Evolutionary conservation across 768 basidiomycete genomes (phyloP), one percentile per base, ranked within the genome.

Genomic region (Russula vinacea): DNA sequence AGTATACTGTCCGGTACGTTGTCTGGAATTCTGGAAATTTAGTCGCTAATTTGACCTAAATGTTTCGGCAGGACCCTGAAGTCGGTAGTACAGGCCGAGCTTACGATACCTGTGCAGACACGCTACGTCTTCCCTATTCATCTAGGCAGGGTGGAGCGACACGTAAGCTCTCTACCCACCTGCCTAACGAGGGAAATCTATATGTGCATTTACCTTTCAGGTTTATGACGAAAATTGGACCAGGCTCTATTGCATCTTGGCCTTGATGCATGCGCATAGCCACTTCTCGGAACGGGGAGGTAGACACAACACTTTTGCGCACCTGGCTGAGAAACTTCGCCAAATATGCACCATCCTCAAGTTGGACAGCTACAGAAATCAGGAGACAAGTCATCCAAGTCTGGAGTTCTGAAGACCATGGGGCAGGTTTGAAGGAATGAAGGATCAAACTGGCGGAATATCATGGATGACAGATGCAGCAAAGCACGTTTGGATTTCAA

Each of bases 261-360:
- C 4, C 74, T 90, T n/a, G 90, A 90, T 73, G 84, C 82, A 13
- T 82, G 84, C 52, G 90, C 3, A 82, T 92, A 22, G 83, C 87
- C 7, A 79, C 80, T 8, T 78, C 79, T 0, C 79, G 80, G 53
- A 84, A 84, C 1, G 88, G 87, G 85, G 77, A 84, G 49, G 78
- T 86, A 1, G 87, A 94, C 69, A 78, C 81, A 2, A 73, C 76
- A 16, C 64, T 84, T 1, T 78, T 96, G 44, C 81, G 92, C 24
- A 74, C 76, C 13, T 80, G 84, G 52, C 75, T 96, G 26, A 80
- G 88, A n/a, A 81, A 54, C 79, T 96, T 32, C 83, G 94, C 54
- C 90, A 89, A 56, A 86, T 94, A 60, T 95, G 93, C 69, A 95
- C 93, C 94, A 96, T 78, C 91, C 93, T 45, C 92, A 93, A 75